These are phyloP conservation scores for Tetrapisispora taiwanensis DNA, from an alignment of 805 yeast genomes.

Conservation along the genomic window DNA sequence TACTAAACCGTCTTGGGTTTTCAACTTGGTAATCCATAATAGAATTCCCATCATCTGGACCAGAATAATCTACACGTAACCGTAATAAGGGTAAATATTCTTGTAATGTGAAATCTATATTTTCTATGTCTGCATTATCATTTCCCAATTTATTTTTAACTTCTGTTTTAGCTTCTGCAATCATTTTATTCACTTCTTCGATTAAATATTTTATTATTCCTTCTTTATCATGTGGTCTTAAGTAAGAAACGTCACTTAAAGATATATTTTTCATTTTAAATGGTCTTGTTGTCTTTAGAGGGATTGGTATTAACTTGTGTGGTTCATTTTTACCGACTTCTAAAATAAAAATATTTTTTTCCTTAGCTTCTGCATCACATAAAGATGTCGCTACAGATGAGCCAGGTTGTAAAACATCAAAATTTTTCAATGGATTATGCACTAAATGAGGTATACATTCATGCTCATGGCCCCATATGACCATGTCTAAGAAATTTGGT, in stretches of 20 bases:
- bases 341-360: slow-evolving; percentile 65
- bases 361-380: slow-evolving; percentile 71
- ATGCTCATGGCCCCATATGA: slow-evolving; percentile 97
- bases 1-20: slow-evolving; percentile 80
- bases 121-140: slow-evolving; percentile 3
- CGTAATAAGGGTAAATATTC: slow-evolving; percentile 76
- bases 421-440: slow-evolving; percentile 44
- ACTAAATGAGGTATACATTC: slow-evolving; percentile 73
- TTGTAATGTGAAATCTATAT: slow-evolving; percentile 19
- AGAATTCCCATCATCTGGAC: slow-evolving; percentile 26
- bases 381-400: slow-evolving; percentile 88
- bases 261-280: slow-evolving; percentile 62
- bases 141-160: slow-evolving; percentile 31
- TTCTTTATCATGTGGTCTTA: slow-evolving; percentile 52
- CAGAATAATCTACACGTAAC: slow-evolving; percentile 77
- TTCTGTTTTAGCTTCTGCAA: slow-evolving; percentile 44
- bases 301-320: slow-evolving; percentile 37
- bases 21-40: slow-evolving; percentile 71
- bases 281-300: slow-evolving; percentile 60
- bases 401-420: slow-evolving; percentile 83
- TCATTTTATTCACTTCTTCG: slow-evolving; percentile 55
- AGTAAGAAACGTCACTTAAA: slow-evolving; percentile 40
- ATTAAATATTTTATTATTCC: slow-evolving; percentile 53
- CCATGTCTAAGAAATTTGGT: slow-evolving; percentile 72
- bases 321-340: slow-evolving; percentile 52